Percentiles rank a stretch among this genome's conserved stretches.
phyloP scores from a whole-genome alignment of 805 yeast genomes.

The Osmozyma mogii region DNA sequence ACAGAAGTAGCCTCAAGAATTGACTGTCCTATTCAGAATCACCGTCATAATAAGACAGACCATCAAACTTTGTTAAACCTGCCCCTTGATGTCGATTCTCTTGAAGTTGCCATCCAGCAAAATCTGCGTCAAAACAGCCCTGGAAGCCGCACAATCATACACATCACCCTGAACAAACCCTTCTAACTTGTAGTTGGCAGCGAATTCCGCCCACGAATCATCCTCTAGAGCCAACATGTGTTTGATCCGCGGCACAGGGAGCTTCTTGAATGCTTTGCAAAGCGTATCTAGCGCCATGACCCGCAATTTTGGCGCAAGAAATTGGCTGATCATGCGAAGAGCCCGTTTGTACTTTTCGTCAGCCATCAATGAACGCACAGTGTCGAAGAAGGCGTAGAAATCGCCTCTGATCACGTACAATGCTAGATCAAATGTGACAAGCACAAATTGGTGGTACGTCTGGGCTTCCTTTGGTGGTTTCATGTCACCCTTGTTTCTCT shows the following conservation, averaged over 20 bases:
- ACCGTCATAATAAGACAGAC: no score
- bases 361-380: no score
- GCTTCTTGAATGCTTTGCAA: slow-evolving; percentile 12
- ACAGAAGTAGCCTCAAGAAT: no score
- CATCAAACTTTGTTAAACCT: slow-evolving; percentile 48
- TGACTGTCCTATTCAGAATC: no score
- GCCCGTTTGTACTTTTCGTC: slow-evolving; percentile 34
- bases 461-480: neutral
- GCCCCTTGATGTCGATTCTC: slow-evolving; percentile 87
- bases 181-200: slow-evolving; percentile 26
- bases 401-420: slow-evolving; percentile 15
- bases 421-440: slow-evolving; percentile 8
- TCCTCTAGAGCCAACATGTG: slow-evolving; percentile 5
- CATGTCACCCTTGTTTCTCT: neutral
- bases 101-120: slow-evolving; percentile 33
- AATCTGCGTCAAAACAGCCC: slow-evolving; percentile 29
- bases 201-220: slow-evolving; percentile 1
- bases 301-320: slow-evolving; percentile 11
- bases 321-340: slow-evolving; percentile 8
- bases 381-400: slow-evolving; percentile 46
- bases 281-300: slow-evolving; percentile 10
- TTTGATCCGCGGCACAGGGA: slow-evolving; percentile 5
- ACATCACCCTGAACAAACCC: slow-evolving; percentile 15
- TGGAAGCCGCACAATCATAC: slow-evolving; percentile 26
- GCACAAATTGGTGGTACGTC: slow-evolving; percentile 4